Evolutionary conservation across 2,329 filamentous ascomycete species (phyloP).

Genomic region (Ceratocystis diversiconidia): DNA sequence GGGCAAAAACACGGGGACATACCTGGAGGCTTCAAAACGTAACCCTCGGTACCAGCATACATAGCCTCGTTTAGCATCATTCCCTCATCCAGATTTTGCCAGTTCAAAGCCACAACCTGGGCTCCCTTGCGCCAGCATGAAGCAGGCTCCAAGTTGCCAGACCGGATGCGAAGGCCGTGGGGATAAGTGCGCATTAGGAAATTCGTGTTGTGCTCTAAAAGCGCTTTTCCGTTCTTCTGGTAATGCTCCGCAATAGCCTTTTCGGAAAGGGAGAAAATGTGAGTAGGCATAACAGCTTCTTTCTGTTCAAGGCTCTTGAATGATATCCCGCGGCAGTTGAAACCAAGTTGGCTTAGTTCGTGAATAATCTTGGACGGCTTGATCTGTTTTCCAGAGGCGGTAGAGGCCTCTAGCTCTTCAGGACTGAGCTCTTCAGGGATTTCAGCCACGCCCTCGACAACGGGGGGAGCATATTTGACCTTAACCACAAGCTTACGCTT

Average conservation of each 20-base stretch:
- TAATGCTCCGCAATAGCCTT: slow-evolving; percentile 48
- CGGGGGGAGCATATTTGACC: slow-evolving; percentile 52
- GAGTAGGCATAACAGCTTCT: slow-evolving; percentile 48
- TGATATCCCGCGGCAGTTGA: slow-evolving; percentile 71
- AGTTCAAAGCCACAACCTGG: slow-evolving; percentile 85
- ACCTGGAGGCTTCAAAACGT: slow-evolving; percentile 70
- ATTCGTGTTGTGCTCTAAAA: slow-evolving; percentile 70
- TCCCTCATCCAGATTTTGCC: slow-evolving; percentile 79
- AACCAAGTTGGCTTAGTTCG: slow-evolving; percentile 57
- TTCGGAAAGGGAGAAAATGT: slow-evolving; percentile 56
- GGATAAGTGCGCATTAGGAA: slow-evolving; percentile 84
- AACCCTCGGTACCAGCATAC: slow-evolving; percentile 74
- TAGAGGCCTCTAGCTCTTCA: slow-evolving; percentile 28
- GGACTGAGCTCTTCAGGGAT: slow-evolving; percentile 24
- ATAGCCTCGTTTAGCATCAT: slow-evolving; percentile 95
- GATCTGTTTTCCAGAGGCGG: slow-evolving; percentile 29
- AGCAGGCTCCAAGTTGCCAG: slow-evolving; percentile 74
- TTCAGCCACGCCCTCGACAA: slow-evolving; percentile 22
- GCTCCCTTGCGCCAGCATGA: slow-evolving; percentile 80
- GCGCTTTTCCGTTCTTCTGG: slow-evolving; percentile 32
- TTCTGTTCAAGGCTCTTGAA: slow-evolving; percentile 68
- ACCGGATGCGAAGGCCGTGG: slow-evolving; percentile 64
- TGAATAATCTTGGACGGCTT: slow-evolving; percentile 55
- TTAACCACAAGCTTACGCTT: slow-evolving; percentile 71
- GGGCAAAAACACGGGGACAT: slow-evolving; percentile 14